These are phyloP conservation scores for Mucor indicus DNA, from an alignment of 371 early-diverging fungal genomes.

Conservation along the genomic window DNA sequence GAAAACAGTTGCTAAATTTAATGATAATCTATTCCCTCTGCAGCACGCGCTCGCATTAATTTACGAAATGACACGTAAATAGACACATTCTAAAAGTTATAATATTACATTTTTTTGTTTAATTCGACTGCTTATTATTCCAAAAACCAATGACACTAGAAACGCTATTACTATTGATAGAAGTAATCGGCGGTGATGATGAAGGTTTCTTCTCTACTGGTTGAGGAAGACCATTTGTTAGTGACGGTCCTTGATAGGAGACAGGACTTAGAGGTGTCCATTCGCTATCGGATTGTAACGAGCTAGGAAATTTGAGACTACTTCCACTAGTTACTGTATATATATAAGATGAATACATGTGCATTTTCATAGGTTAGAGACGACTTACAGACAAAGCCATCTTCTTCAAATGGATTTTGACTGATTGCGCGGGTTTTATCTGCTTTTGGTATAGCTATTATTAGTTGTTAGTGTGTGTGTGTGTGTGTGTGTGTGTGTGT, in stretches of 20 bases:
- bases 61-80: no score
- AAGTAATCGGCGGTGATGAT: background rate
- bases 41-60: no score
- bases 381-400: conserved; percentile 7
- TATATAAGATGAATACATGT: no score
- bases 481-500: no score
- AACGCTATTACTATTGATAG: conserved; percentile 8
- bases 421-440: conserved; percentile 18
- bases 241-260: conserved; percentile 5
- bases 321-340: conserved; percentile 3
- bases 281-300: conserved; percentile 16
- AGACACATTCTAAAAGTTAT: no score
- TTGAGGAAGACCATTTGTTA: conserved; percentile 3
- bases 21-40: no score
- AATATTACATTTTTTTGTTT: background rate
- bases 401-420: conserved; percentile 34
- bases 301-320: conserved; percentile 11
- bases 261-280: conserved; percentile 23
- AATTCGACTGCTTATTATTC: conserved; percentile 15
- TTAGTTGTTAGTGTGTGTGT: no score
- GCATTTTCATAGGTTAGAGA: background rate
- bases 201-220: background rate
- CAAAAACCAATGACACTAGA: conserved; percentile 28
- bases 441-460: conserved; percentile 26
- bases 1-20: background rate